A percentile compares a stretch with the other conserved stretches of the same genome.
Conservation (phyloP, 345 rosid genomes). For the Mallotus nudiflorus region DNA sequence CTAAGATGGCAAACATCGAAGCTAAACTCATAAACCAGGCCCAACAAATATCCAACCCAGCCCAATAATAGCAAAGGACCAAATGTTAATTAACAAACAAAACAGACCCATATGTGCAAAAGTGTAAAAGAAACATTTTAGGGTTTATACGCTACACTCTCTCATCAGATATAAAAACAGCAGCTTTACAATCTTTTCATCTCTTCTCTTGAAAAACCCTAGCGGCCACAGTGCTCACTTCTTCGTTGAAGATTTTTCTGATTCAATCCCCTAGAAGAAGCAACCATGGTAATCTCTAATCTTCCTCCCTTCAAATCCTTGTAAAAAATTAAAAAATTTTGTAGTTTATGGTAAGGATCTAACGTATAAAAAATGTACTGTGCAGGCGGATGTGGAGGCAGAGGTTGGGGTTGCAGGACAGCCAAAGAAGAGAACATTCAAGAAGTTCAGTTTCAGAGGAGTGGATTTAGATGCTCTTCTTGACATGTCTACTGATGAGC, state of each 20-base stretch:
- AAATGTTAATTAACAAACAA: background rate
- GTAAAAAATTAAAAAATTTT: too few species aligned
- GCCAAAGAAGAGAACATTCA: slow-evolving; percentile 36
- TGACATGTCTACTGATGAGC: slow-evolving; percentile 36
- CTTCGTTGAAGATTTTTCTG: background rate
- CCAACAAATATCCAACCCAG: too few species aligned
- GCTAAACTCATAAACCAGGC: too few species aligned
- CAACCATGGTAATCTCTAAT: slow-evolving; percentile 34
- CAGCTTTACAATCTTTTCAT: background rate
- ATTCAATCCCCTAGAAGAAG: background rate
- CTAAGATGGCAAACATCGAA: too few species aligned
- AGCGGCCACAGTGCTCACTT: slow-evolving; percentile 24
- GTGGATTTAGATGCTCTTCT: slow-evolving; percentile 41
- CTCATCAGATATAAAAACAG: background rate
- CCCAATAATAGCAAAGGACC: background rate
- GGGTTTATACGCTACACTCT: slow-evolving; percentile 12
- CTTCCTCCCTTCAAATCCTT: too few species aligned
- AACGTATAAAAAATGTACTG: too few species aligned
- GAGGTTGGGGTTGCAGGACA: slow-evolving; percentile 38
- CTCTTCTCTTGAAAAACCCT: slow-evolving; percentile 18
- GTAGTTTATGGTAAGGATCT: too few species aligned
- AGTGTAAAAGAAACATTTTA: background rate
- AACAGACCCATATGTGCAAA: background rate
- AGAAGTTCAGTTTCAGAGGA: slow-evolving; percentile 39
- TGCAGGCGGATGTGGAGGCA: slow-evolving; percentile 44